phyloP scores from a whole-genome alignment of 345 rosid species.

The Sisymbrium altissimum region DNA sequence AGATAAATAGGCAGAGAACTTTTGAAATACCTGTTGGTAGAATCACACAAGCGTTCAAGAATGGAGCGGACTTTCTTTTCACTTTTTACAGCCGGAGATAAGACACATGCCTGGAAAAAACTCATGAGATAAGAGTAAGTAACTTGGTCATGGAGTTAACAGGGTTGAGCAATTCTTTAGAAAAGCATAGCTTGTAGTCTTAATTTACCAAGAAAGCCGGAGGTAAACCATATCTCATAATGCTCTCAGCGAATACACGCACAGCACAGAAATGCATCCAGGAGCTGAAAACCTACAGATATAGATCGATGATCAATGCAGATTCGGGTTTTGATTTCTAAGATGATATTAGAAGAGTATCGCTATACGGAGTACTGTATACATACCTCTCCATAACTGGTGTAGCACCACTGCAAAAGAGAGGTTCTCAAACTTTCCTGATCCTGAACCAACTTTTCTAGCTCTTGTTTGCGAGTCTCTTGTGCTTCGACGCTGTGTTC shows the following conservation, averaged over 20 bases:
- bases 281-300: constrained; percentile 85
- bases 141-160: neutral
- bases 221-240: constrained; percentile 96
- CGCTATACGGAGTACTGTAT: neutral
- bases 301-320: neutral
- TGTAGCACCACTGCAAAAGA: constrained; percentile 97
- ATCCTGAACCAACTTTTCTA: constrained; percentile 69
- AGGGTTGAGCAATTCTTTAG: neutral
- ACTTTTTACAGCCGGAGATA: constrained; percentile 71
- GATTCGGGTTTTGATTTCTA: neutral
- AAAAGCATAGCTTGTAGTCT: constrained; percentile 12
- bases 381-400: constrained; percentile 98
- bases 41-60: constrained; percentile 75
- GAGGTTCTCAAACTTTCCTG: constrained; percentile 81
- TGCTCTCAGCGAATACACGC: constrained; percentile 92
- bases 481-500: constrained; percentile 89
- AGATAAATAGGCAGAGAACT: neutral
- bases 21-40: constrained; percentile 68
- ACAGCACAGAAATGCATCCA: constrained; percentile 99
- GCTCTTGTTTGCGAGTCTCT: constrained; percentile 77
- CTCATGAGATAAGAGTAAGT: constrained; percentile 15
- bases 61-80: constrained; percentile 95
- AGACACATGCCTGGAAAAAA: constrained; percentile 73
- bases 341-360: neutral
- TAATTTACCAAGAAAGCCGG: constrained; percentile 85